Conservation (phyloP, 2,329 filamentous ascomycete genomes). For the Zarea fungicola region DNA sequence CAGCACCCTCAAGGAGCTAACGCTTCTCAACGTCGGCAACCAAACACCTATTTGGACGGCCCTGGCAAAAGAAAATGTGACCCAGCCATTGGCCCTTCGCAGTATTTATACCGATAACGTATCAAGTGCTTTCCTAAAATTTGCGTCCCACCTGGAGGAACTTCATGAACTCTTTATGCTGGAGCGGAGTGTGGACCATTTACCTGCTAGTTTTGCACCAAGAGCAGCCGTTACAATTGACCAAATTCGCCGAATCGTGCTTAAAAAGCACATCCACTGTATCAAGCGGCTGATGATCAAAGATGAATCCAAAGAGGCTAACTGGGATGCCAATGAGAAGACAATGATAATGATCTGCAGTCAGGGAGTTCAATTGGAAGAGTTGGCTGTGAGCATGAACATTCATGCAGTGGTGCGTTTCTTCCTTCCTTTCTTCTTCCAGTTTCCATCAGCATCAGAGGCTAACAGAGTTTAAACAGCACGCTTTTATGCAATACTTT, state of each 20-base stretch:
- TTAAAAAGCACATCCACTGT: constrained; percentile 52
- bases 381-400: constrained; percentile 52
- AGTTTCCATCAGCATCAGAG: too few species aligned
- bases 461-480: constrained; percentile 33
- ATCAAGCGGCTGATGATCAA: constrained; percentile 56
- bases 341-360: constrained; percentile 49
- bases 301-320: constrained; percentile 42
- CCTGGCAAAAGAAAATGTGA: constrained; percentile 49
- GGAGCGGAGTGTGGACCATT: constrained; percentile 46
- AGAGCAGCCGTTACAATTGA: constrained; percentile 46
- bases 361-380: constrained; percentile 44
- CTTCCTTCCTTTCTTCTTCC: not conserved
- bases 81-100: constrained; percentile 45
- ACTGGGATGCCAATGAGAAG: constrained; percentile 55
- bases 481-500: constrained; percentile 52
- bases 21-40: constrained; percentile 58
- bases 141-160: constrained; percentile 46
- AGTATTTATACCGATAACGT: constrained; percentile 62
- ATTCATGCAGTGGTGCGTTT: constrained; percentile 48
- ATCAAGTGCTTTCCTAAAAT: constrained; percentile 47
- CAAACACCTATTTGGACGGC: constrained; percentile 56
- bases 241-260: constrained; percentile 52
- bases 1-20: constrained; percentile 49
- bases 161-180: constrained; percentile 56
- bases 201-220: constrained; percentile 48